phyloP scores from a whole-genome alignment of 2,329 filamentous ascomycete genomes.

The Eutypa lata region DNA sequence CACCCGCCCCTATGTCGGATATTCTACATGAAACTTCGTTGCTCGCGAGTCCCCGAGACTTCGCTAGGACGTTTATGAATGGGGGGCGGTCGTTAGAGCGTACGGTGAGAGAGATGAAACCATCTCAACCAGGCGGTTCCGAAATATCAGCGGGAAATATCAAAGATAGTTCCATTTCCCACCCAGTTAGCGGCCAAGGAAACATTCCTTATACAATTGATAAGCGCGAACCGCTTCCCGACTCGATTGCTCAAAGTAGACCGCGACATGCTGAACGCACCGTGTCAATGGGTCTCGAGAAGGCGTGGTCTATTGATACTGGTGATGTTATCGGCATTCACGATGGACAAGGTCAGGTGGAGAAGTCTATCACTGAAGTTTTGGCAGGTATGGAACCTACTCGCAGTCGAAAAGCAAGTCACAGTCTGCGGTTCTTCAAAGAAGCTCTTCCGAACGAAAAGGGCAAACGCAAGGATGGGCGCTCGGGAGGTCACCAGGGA shows the following conservation, averaged over 20 bases:
- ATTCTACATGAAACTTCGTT: constrained; percentile 31
- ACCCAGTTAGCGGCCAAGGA: constrained; percentile 10
- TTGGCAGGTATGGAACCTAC: constrained; percentile 60
- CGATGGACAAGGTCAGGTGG: constrained; percentile 58
- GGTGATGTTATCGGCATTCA: constrained; percentile 44
- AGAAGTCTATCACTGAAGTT: constrained; percentile 62
- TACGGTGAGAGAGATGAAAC: constrained; percentile 38
- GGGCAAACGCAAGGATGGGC: constrained; percentile 49
- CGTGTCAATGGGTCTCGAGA: constrained; percentile 47
- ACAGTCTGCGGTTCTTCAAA: constrained; percentile 65
- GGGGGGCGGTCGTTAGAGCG: constrained; percentile 40
- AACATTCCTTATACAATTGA: constrained; percentile 12
- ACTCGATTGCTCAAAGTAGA: constrained; percentile 29
- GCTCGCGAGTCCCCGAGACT: constrained; percentile 32
- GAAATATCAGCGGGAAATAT: constrained; percentile 24
- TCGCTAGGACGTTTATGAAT: constrained; percentile 26
- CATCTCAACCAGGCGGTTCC: constrained; percentile 25
- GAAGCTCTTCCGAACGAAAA: constrained; percentile 62
- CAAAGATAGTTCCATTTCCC: constrained; percentile 31
- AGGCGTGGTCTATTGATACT: constrained; percentile 62
- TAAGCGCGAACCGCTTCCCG: constrained; percentile 16
- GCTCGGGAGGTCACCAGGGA: constrained; percentile 25
- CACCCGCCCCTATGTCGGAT: constrained; percentile 26
- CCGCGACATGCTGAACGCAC: constrained; percentile 40
- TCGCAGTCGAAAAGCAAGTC: constrained; percentile 65